A percentile compares a stretch with the other conserved stretches of the same genome.
Evolutionary conservation across 2,329 filamentous ascomycete genomes (phyloP).

Genomic region (Penicillium occitanis): DNA sequence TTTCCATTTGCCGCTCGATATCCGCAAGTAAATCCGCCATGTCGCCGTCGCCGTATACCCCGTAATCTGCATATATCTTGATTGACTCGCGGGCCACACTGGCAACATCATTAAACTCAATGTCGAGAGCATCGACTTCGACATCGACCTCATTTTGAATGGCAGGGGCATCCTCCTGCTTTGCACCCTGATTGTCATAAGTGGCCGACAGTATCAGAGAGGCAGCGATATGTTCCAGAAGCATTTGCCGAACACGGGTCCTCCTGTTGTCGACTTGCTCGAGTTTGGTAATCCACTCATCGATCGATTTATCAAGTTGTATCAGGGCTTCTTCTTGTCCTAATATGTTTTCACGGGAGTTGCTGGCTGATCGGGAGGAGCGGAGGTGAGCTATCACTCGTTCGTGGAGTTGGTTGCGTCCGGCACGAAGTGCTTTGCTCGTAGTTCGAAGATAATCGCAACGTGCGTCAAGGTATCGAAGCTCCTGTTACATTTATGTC

Average conservation of each 20-base stretch:
- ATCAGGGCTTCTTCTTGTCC: slow-evolving; percentile 78
- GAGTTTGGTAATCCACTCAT: slow-evolving; percentile 78
- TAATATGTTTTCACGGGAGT: slow-evolving; percentile 71
- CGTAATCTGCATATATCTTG: slow-evolving; percentile 61
- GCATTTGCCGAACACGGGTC: slow-evolving; percentile 72
- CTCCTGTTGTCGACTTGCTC: slow-evolving; percentile 77
- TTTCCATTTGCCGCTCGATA: slow-evolving; percentile 61
- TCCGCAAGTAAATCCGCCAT: slow-evolving; percentile 67
- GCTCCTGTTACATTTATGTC: slow-evolving; percentile 55
- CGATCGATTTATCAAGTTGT: slow-evolving; percentile 74
- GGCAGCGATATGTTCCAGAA: slow-evolving; percentile 77
- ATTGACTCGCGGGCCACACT: slow-evolving; percentile 55
- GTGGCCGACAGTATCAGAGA: slow-evolving; percentile 55
- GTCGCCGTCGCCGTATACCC: slow-evolving; percentile 64
- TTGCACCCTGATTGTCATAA: slow-evolving; percentile 25
- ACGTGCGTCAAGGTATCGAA: slow-evolving; percentile 72
- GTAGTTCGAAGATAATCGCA: slow-evolving; percentile 76
- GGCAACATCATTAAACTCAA: background rate
- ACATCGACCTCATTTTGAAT: slow-evolving; percentile 38
- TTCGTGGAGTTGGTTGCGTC: slow-evolving; percentile 72
- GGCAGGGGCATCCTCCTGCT: slow-evolving; percentile 60
- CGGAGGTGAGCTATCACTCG: slow-evolving; percentile 76
- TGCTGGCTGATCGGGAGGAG: slow-evolving; percentile 67
- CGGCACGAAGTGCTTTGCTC: slow-evolving; percentile 71
- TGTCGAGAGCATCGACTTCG: slow-evolving; percentile 2